A percentile compares a stretch with the other conserved stretches of the same genome.
These are phyloP conservation scores for Echria macrotheca DNA, from an alignment of 495 filamentous ascomycete genomes.

Conservation along the genomic window DNA sequence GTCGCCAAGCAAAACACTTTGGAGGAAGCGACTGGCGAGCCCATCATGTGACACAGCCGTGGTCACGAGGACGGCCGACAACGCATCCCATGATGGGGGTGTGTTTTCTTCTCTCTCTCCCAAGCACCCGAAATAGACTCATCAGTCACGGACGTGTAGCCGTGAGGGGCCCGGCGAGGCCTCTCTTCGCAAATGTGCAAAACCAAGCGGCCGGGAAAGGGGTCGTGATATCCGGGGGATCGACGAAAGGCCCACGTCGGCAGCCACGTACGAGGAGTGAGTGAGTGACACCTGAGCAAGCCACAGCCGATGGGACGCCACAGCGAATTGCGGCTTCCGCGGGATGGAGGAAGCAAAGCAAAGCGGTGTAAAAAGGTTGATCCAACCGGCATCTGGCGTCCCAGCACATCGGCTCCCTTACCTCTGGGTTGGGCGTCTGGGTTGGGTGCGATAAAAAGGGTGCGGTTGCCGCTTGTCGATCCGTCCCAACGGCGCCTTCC, in stretches of 20 bases:
- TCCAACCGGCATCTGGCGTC: too few species aligned
- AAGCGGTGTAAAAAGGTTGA: too few species aligned
- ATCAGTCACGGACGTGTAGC: background rate
- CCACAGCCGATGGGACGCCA: background rate
- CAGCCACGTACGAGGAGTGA: background rate
- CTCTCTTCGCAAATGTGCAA: conserved; percentile 2
- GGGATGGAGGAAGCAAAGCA: too few species aligned
- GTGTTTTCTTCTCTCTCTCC: background rate
- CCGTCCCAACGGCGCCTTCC: background rate
- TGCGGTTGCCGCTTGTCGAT: background rate
- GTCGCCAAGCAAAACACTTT: too few species aligned
- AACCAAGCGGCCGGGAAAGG: background rate
- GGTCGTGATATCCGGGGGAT: background rate
- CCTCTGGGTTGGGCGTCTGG: background rate
- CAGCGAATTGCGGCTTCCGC: conserved; percentile 1
- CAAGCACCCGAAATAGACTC: background rate
- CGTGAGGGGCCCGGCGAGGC: too few species aligned
- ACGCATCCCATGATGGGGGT: background rate
- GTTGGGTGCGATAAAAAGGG: background rate
- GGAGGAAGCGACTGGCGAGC: too few species aligned
- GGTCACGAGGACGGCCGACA: background rate
- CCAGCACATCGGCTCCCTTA: background rate
- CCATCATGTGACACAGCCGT: background rate
- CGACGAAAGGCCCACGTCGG: background rate
- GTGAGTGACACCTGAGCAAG: conserved; percentile 1